These are phyloP conservation scores for Wickerhamomyces alni DNA, from an alignment of 805 yeast genomes.

Conservation along the genomic window DNA sequence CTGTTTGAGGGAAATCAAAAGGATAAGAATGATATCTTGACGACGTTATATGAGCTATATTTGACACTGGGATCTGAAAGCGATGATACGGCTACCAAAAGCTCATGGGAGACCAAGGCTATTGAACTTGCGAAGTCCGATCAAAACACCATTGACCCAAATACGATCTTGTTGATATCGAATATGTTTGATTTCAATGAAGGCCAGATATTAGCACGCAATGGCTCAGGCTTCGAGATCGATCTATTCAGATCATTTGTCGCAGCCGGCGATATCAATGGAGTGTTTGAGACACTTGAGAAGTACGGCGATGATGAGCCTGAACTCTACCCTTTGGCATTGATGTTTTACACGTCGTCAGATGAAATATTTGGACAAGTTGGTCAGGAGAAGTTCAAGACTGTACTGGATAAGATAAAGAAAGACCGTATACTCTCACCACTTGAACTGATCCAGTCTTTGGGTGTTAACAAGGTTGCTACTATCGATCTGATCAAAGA, in stretches of 20 bases:
- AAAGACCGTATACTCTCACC: conserved; percentile 56
- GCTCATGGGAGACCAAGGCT: conserved; percentile 66
- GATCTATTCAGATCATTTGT: conserved; percentile 63
- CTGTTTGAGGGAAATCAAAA: conserved; percentile 60
- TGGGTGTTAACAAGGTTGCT: conserved; percentile 56
- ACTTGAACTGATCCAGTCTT: conserved; percentile 65
- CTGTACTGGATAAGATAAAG: conserved; percentile 49
- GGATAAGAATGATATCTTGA: conserved; percentile 68
- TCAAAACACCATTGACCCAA: conserved; percentile 46
- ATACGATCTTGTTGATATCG: conserved; percentile 39
- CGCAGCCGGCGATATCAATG: conserved; percentile 49
- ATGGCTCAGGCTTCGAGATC: conserved; percentile 30
- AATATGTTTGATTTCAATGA: conserved; percentile 43
- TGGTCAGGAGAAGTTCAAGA: conserved; percentile 41
- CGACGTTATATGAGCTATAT: conserved; percentile 81
- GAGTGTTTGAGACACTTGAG: conserved; percentile 50
- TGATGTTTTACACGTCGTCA: conserved; percentile 56
- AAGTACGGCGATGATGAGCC: conserved; percentile 59
- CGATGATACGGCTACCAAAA: conserved; percentile 29
- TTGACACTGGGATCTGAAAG: conserved; percentile 46
- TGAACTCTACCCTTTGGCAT: conserved; percentile 58
- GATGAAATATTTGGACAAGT: conserved; percentile 44
- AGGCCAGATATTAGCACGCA: conserved; percentile 35
- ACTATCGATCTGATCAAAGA: conserved; percentile 70
- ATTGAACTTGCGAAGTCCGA: conserved; percentile 39